Evolutionary conservation across 2,329 filamentous ascomycete species (phyloP), one percentile per base, ranked within the genome.

Genomic region (Talaromyces sp.): DNA sequence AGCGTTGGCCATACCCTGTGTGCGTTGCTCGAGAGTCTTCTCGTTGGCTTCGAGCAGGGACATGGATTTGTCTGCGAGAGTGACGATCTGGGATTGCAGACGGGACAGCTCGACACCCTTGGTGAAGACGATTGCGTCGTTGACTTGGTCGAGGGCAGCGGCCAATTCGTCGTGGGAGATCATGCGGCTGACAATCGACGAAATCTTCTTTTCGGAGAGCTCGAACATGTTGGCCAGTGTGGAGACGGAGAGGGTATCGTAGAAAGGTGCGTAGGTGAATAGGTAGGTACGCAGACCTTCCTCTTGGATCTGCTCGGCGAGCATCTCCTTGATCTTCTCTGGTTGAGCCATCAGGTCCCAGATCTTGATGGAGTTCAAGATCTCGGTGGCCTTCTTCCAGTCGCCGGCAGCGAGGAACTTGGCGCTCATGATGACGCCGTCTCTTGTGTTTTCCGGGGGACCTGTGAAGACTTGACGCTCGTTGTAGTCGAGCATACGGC

Each of bases 381-480:
- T 95, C 68, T 90, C 86, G 24, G 90, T 93, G 16, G 93, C 90
- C 85, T 96, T 96, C 87, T 97, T 97, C 95, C 95, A 99, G 82
- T 99, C 95, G 70, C 96, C 95, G 22, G 93, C 93, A 37, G 95
- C 94, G 67, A 99, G 86, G 60, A 95, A 93, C 83, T 98, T 97
- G 67, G 95, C 97, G 14, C 93, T 94, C 83, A 98, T 96, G 92
- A 99, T 98, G 74, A 99, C 94, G 75, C 98, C 95, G 80, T 99
- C 95, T 71, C 95, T 90, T 33, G 96, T 99, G 84, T 99, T 99
- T 85, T 99, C 95, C 1, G 95, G 94, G 11, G 95, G 95, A 1
- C 95, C 95, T 31, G 93, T 98, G 84, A 99, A 99, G 78, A 99
- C 97, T 79, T 99, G 95, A 73, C 95, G 90, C 87, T 99, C 95